Base-by-base conservation (phyloP, 441 rosid species). In the Breynia disticha region DNA sequence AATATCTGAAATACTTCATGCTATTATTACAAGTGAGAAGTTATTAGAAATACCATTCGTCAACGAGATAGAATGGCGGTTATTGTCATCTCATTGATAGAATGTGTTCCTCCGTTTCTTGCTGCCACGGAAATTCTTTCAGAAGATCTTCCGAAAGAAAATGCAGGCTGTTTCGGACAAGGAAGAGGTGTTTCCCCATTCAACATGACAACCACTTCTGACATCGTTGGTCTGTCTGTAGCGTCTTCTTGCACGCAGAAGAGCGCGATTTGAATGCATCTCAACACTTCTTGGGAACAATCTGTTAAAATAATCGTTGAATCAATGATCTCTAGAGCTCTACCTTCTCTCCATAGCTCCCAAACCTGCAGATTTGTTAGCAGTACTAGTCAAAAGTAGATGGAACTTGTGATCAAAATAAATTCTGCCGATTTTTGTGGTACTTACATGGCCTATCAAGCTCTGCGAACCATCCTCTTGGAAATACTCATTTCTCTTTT, bases 241-340 rank as follows among this genome's bases (percentile, higher is more conserved):
- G 74, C 68, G 19, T 59, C 51, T 59, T 78, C 84, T 70, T 83
- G 82, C 42, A 80, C 82, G 2, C 86, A 83, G 39, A 79, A 55
- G 11, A 79, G 67, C 14, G 79, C 85, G 0, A 81, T 73, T 32
- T 76, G 80, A 38, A 77, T 55, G 58, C 80, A 81, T 65, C n/a
- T 66, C 22, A 86, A 55, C 42, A 64, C 50, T 10, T 72, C 62
- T 50, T 46, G 18, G 52, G 62, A 46, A 51, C 5, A 59, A 4
- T 20, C 21, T 72, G 39, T 7, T 12, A 32, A 12, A 28, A 6
- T 4, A 17, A 28, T 16, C 1, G 44, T 22, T 13, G 21, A 17
- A 21, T 64, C 68, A 5, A 64, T 19, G 14, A 57, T 11, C 15
- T 57, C 67, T 24, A 51, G 1, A 7, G 37, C 54, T 37, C 50